Conservation (phyloP, 768 basidiomycete genomes). For the Dacryopinax primogenitus region DNA sequence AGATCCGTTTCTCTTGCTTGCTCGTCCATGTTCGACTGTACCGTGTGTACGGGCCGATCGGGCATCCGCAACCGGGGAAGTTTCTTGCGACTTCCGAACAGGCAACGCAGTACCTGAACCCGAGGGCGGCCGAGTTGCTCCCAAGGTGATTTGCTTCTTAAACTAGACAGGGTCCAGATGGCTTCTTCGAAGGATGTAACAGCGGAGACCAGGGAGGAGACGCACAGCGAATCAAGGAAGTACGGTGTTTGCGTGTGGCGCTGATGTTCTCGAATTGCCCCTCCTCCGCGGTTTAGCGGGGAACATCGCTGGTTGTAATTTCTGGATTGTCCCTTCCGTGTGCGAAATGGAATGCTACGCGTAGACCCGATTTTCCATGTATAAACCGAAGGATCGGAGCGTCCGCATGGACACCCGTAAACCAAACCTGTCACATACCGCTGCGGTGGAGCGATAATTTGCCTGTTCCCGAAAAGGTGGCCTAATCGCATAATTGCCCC, state of each 20-base stretch:
- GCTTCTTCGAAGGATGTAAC: neutral
- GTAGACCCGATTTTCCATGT: constrained; percentile 2
- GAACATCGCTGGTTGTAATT: neutral
- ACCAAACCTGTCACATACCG: neutral
- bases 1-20: neutral
- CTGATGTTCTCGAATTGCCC: neutral
- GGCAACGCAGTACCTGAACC: constrained; percentile 5
- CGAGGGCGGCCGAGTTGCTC: neutral
- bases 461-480: neutral
- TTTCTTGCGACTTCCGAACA: neutral
- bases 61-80: neutral
- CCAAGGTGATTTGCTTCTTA: neutral
- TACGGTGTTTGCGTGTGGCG: neutral
- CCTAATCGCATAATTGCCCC: neutral
- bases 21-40: neutral
- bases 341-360: neutral
- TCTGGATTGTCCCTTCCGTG: neutral
- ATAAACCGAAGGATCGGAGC: neutral
- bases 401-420: neutral
- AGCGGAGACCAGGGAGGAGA: neutral
- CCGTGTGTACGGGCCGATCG: neutral
- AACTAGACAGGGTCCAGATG: neutral
- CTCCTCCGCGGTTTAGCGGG: constrained; percentile 5
- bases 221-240: neutral
- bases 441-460: neutral